These are phyloP conservation scores for Emmonsiellopsis sp. DNA, from an alignment of 2,329 filamentous ascomycete species.

Conservation along the genomic window DNA sequence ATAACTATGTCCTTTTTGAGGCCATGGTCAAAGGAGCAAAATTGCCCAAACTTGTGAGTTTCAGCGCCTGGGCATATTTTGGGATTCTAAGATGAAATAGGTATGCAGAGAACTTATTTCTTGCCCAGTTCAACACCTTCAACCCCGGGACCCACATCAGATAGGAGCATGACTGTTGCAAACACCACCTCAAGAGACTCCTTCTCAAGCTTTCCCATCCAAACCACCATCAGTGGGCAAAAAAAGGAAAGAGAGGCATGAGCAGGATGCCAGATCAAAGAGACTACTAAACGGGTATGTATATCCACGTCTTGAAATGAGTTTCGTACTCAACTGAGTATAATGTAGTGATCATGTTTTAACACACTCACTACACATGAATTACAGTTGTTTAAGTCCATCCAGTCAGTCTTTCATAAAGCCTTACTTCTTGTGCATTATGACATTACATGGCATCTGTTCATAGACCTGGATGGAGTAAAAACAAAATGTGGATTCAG, in stretches of 20 bases:
- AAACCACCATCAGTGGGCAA: background rate
- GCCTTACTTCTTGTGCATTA: too few species aligned
- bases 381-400: too few species aligned
- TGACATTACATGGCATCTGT: too few species aligned
- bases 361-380: too few species aligned
- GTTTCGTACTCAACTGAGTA: too few species aligned
- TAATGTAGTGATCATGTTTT: too few species aligned
- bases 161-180: background rate
- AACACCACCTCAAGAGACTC: background rate
- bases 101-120: background rate
- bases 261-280: background rate
- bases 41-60: background rate
- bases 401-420: too few species aligned
- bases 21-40: background rate
- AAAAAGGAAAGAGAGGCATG: background rate
- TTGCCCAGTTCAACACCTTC: background rate
- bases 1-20: background rate
- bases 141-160: background rate
- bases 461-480: too few species aligned
- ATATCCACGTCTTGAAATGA: background rate
- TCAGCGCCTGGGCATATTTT: background rate
- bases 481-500: too few species aligned
- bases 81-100: background rate
- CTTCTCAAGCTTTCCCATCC: background rate
- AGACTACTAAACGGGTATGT: background rate